Evolutionary conservation across 2,329 filamentous ascomycete species (phyloP).

Genomic region (Neonectria neomacrospora): DNA sequence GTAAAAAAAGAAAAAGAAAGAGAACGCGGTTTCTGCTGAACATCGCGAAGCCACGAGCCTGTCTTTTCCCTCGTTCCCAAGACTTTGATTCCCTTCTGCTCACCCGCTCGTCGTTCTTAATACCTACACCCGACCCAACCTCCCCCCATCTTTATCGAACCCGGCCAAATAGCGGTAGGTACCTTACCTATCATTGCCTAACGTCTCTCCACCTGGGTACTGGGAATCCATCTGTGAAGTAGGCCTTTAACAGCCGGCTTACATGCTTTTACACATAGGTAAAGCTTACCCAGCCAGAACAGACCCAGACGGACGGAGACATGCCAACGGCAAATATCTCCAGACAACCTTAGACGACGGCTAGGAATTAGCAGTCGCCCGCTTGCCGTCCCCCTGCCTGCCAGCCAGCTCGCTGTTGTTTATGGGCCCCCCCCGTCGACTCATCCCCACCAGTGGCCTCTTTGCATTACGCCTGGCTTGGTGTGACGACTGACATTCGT

Average conservation of each 20-base stretch:
- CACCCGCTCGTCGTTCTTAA: neutral
- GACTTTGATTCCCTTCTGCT: conserved; percentile 5
- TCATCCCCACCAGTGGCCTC: conserved; percentile 34
- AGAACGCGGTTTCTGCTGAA: conserved; percentile 7
- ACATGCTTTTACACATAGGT: conserved; percentile 8
- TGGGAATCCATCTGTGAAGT: conserved; percentile 3
- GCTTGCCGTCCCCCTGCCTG: conserved; percentile 26
- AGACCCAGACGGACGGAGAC: conserved; percentile 5
- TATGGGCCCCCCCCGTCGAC: conserved; percentile 36
- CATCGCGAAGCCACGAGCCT: conserved; percentile 4
- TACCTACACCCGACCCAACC: conserved; percentile 11
- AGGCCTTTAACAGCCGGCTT: conserved; percentile 20
- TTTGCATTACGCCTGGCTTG: conserved; percentile 35
- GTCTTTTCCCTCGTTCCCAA: neutral
- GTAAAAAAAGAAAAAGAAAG: conserved; percentile 9
- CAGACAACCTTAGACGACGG: conserved; percentile 20
- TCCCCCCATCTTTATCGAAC: conserved; percentile 11
- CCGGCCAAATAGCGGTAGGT: conserved; percentile 25
- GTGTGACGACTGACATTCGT: conserved; percentile 42
- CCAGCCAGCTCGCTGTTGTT: conserved; percentile 30
- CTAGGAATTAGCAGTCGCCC: conserved; percentile 22
- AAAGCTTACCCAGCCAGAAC: conserved; percentile 5
- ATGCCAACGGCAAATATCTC: conserved; percentile 12
- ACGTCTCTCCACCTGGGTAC: conserved; percentile 23
- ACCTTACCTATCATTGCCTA: conserved; percentile 28